Evolutionary conservation across 2,329 filamentous ascomycete genomes (phyloP).

Genomic region (Colletotrichum magnum): DNA sequence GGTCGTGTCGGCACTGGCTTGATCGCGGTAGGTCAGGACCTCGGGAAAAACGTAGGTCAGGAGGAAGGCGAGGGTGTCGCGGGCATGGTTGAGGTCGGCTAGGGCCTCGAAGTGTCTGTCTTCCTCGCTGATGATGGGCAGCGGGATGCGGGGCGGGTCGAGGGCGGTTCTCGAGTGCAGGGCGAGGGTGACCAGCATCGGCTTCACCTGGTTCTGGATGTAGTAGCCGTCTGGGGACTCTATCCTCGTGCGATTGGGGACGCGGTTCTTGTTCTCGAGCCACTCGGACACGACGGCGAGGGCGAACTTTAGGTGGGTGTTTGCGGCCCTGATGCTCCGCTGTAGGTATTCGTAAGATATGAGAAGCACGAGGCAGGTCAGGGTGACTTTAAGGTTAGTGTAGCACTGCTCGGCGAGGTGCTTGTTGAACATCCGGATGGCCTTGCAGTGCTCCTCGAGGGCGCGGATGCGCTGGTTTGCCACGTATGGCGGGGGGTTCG

Average conservation of each 20-base stretch:
- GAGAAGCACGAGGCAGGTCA: slow-evolving; percentile 30
- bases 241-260: slow-evolving; percentile 11
- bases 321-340: slow-evolving; percentile 12
- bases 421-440: slow-evolving; percentile 7
- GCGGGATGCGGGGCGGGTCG: slow-evolving; percentile 7
- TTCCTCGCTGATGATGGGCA: background rate
- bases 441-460: slow-evolving; percentile 20
- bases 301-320: slow-evolving; percentile 13
- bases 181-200: slow-evolving; percentile 18
- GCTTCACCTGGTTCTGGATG: slow-evolving; percentile 17
- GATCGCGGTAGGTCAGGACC: background rate
- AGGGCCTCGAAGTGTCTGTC: background rate
- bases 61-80: slow-evolving; percentile 18
- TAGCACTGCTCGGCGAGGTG: slow-evolving; percentile 7
- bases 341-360: slow-evolving; percentile 35
- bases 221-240: slow-evolving; percentile 27
- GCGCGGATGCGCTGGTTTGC: slow-evolving; percentile 12
- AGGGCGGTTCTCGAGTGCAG: slow-evolving; percentile 10
- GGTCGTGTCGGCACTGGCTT: background rate
- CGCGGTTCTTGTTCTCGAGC: slow-evolving; percentile 20
- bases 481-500: slow-evolving; percentile 1
- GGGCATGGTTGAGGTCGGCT: slow-evolving; percentile 12
- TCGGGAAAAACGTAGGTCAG: slow-evolving; percentile 8
- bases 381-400: slow-evolving; percentile 31
- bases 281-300: slow-evolving; percentile 34